Base-by-base conservation (phyloP, 1,284 basidiomycete genomes). In the Sanguinoderma infundibulare region DNA sequence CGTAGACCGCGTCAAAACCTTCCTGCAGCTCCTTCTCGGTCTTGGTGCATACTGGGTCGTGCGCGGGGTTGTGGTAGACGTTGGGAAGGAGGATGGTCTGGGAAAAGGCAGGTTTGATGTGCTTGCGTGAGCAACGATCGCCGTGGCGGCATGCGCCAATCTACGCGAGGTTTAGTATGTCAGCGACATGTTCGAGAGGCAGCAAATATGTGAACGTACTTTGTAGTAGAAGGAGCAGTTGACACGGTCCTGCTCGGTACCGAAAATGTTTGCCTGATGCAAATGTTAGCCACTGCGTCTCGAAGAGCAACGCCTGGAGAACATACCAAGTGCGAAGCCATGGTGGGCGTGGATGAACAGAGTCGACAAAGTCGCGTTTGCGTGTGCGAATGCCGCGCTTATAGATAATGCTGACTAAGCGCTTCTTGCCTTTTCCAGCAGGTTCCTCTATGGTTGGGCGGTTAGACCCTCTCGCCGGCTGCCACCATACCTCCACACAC, bases 81-180 rank as follows among this genome's bases (percentile, higher is more conserved):
- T 99, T 99, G n/a, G 96, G 95, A 20, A 99, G 85, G 24, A 99
- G 84, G 44, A 99, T 96, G 2, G 98, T 99, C 72, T 98, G 96
- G 1, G 96, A 98, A 78, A 97, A 98, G 2, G 95, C 92, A 1
- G 98, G 98, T 71, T 93, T 91, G 76, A 98, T 98, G 79, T 99
- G 98, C 77, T 99, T 98, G 71, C 98, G 86, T 3, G 94, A 98
- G 74, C 95, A 98, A 61, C 96, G 87, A 70, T 98, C 96, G n/a
- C 95, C 95, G 76, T 98, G 95, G 38, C 95, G 86, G 77, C 95
- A 98, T 58, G 95, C 95, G 60, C 95, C 95, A 79, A 98, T 98
- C 90, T 96, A 58, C 9, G 60, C 53, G 51, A 49, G 47, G 60
- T 46, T 51, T 26, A 26, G 24, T 28, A 46, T 46, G 65, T 49